Evolutionary conservation across 345 rosid species (phyloP).

Genomic region (Hevea brasiliensis): DNA sequence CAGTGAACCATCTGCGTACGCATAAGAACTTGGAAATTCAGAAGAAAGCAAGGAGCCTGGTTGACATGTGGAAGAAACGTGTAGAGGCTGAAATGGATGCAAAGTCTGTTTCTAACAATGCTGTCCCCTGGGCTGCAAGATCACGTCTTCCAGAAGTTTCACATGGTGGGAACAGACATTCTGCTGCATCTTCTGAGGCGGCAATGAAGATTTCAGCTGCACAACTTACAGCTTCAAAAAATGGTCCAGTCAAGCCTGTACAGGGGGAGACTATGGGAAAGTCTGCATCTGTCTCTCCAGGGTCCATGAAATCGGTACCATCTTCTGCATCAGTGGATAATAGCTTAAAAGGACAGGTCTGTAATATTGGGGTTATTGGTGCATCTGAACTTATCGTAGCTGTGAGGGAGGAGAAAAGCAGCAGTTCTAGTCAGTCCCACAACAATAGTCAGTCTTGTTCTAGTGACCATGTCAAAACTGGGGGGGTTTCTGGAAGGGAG

Average conservation of each 20-base stretch:
- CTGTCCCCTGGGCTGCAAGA: conserved; percentile 64
- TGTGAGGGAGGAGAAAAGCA: conserved; percentile 72
- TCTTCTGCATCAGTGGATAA: conserved; percentile 43
- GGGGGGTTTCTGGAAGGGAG: conserved; percentile 56
- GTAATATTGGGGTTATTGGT: conserved; percentile 37
- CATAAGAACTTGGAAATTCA: conserved; percentile 82
- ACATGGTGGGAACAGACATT: conserved; percentile 53
- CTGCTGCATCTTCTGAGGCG: conserved; percentile 59
- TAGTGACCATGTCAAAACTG: conserved; percentile 61
- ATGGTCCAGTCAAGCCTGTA: conserved; percentile 48
- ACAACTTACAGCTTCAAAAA: conserved; percentile 61
- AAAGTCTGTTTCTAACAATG: conserved; percentile 61
- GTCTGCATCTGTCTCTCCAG: conserved; percentile 53
- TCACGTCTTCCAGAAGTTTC: conserved; percentile 57
- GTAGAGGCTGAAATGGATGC: conserved; percentile 97
- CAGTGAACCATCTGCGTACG: conserved; percentile 79
- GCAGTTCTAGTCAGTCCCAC: conserved; percentile 81
- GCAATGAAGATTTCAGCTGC: conserved; percentile 55
- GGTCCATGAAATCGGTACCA: conserved; percentile 51
- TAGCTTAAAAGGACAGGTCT: conserved; percentile 47
- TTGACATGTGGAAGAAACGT: conserved; percentile 94
- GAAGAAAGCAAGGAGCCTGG: conserved; percentile 85
- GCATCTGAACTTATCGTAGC: conserved; percentile 42
- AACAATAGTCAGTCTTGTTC: conserved; percentile 75
- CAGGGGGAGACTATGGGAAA: conserved; percentile 52